Evolutionary conservation across 352 stramenopile genomes (phyloP).

Genomic region (Phytopythium helicoides): DNA sequence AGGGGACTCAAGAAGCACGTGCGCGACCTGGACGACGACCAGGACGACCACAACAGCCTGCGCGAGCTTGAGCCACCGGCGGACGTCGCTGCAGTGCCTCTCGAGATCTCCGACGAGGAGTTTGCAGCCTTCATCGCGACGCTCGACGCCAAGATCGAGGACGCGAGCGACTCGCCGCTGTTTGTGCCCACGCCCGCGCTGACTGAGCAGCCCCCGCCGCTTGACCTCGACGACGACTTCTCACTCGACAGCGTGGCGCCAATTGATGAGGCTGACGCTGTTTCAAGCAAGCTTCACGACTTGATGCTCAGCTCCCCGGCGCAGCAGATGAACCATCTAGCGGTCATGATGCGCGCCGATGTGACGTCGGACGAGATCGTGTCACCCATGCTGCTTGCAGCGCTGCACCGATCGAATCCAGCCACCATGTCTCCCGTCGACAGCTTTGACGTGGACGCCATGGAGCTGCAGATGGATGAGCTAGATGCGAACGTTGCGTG

Average conservation of each 20-base stretch:
- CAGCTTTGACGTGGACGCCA: background rate
- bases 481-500: background rate
- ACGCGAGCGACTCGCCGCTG: constrained; percentile 19
- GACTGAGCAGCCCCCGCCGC: background rate
- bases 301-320: constrained; percentile 12
- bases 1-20: constrained; percentile 36
- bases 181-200: constrained; percentile 11
- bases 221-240: constrained; percentile 10
- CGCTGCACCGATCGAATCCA: background rate
- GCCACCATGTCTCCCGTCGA: background rate
- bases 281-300: constrained; percentile 1
- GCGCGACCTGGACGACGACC: constrained; percentile 22
- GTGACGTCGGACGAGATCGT: constrained; percentile 20
- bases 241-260: constrained; percentile 8
- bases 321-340: constrained; percentile 28
- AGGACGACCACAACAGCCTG: no score
- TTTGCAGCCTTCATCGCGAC: constrained; percentile 21
- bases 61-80: no score
- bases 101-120: constrained; percentile 20
- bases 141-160: constrained; percentile 15
- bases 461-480: background rate
- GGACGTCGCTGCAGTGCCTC: constrained; percentile 15
- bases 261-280: background rate
- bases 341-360: constrained; percentile 23
- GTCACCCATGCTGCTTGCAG: constrained; percentile 9